phyloP scores from a whole-genome alignment of 2,329 filamentous ascomycete species.

The Scedosporium minutisporum region DNA sequence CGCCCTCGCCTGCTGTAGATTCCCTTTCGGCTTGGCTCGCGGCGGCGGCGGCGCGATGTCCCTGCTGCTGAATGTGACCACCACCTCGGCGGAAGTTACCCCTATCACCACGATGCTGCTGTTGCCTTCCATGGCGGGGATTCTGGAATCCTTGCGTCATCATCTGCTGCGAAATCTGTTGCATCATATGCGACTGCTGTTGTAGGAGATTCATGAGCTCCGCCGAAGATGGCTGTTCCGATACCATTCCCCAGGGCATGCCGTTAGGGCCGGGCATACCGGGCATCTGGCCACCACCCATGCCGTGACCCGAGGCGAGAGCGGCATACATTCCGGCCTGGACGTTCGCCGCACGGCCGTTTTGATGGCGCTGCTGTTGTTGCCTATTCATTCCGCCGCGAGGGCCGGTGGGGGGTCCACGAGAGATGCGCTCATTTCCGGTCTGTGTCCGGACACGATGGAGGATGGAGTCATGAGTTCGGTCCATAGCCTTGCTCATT shows the following conservation, averaged over 20 bases:
- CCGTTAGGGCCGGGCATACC: conserved; percentile 25
- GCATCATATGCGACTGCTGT: conserved; percentile 81
- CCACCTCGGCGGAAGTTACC: conserved; percentile 43
- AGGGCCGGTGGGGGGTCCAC: conserved; percentile 63
- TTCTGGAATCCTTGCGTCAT: conserved; percentile 36
- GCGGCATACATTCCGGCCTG: conserved; percentile 36
- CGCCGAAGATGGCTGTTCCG: conserved; percentile 31
- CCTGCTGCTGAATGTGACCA: conserved; percentile 27
- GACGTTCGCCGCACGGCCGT: conserved; percentile 40
- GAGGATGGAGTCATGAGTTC: conserved; percentile 62
- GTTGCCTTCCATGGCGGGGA: conserved; percentile 30
- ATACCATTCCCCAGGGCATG: conserved; percentile 36
- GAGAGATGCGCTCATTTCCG: conserved; percentile 72
- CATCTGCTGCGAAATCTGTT: conserved; percentile 57
- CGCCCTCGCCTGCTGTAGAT: conserved; percentile 24
- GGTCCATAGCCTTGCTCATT: conserved; percentile 73
- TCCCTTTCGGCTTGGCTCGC: conserved; percentile 20
- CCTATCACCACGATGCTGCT: conserved; percentile 49
- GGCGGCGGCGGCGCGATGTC: conserved; percentile 15
- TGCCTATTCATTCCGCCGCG: conserved; percentile 33
- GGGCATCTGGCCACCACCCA: conserved; percentile 26
- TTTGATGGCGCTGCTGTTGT: conserved; percentile 26
- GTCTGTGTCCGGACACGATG: conserved; percentile 68
- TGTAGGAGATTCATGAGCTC: conserved; percentile 69
- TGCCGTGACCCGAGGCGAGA: conserved; percentile 22